Evolutionary conservation across 2,329 filamentous ascomycete species (phyloP), one percentile per base, ranked within the genome.

Genomic region (Dactylellina haptotyla): DNA sequence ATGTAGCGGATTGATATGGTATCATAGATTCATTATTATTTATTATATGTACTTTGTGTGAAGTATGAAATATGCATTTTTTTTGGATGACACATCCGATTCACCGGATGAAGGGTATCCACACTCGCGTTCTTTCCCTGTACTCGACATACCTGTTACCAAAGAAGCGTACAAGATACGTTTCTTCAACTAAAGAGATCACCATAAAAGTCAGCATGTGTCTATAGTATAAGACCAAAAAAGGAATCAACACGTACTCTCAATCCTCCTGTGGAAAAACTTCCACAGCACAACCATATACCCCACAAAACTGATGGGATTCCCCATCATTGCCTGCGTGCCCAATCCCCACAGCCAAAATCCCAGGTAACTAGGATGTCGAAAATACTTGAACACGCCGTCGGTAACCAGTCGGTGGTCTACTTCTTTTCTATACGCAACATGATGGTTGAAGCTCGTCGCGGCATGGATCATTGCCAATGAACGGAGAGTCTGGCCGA

Each of bases 281-380:
- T 83, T 85, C 92, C 92, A 97, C 76, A 99, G 81, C 14, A 96
- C 90, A 5, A 85, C 80, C 0, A 87, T 82, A 83, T 96, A 98
- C 1, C 82, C 90, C 4, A 89, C 76, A 66, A 96, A 87, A 80
- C 92, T 96, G 1, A 96, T 76, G 6, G 86, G 82, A 81, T 99
- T 99, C 16, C 94, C 94, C 75, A 97, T 84, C 62, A 96, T 87
- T 45, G 98, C 79, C 84, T 99, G 95, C 10, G 93, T 97, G 3
- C 95, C 95, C n/a, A 98, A 79, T 0, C 91, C 92, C 94, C 94
- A 99, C 88, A 93, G 98, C 82, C 97, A 99, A 83, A 97, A 99
- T 2, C 94, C 95, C 83, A 98, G 97, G 82, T 99, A 99, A 70
- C 90, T 90, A 10, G 95, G 95, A 81, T 99, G 95, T 23, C 95